Conservation (phyloP, 495 filamentous ascomycete genomes). For the Cercophora samala region DNA sequence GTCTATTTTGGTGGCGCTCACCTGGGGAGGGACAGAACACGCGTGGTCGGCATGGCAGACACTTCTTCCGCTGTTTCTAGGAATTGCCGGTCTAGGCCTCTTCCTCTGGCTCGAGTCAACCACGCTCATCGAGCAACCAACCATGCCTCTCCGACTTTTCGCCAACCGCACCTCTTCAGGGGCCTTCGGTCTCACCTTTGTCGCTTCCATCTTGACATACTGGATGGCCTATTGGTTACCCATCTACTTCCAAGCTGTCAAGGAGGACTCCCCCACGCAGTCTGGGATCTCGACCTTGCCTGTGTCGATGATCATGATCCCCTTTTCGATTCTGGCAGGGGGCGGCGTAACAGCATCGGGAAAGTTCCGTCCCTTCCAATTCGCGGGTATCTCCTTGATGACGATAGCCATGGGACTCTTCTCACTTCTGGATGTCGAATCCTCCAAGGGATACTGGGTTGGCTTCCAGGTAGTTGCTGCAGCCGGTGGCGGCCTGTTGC, state of each 20-base stretch:
- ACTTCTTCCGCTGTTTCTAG: conserved; percentile 29
- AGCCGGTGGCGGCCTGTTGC: conserved; percentile 34
- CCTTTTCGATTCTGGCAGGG: neutral
- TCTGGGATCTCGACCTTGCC: neutral
- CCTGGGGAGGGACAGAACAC: conserved; percentile 21
- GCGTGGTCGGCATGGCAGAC: conserved; percentile 34
- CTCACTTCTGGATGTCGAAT: conserved; percentile 26
- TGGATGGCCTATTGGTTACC: conserved; percentile 41
- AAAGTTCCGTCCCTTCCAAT: conserved; percentile 45
- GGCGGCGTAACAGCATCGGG: conserved; percentile 22
- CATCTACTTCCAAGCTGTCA: conserved; percentile 49
- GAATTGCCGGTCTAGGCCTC: conserved; percentile 22
- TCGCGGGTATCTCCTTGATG: conserved; percentile 38
- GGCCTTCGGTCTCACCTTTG: conserved; percentile 28
- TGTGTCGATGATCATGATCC: neutral
- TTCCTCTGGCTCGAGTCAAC: conserved; percentile 26
- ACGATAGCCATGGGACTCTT: conserved; percentile 45
- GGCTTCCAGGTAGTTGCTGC: conserved; percentile 21
- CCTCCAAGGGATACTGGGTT: conserved; percentile 8
- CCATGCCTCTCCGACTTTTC: conserved; percentile 34
- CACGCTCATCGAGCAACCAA: conserved; percentile 25
- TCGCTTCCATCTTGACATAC: conserved; percentile 11
- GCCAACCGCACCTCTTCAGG: conserved; percentile 28
- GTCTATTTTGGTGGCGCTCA: conserved; percentile 30
- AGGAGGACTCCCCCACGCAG: conserved; percentile 25